Percentiles rank a stretch among this genome's conserved stretches.
phyloP scores from a whole-genome alignment of 371 early-diverging fungal genomes.

The Lichtheimia ramosa region DNA sequence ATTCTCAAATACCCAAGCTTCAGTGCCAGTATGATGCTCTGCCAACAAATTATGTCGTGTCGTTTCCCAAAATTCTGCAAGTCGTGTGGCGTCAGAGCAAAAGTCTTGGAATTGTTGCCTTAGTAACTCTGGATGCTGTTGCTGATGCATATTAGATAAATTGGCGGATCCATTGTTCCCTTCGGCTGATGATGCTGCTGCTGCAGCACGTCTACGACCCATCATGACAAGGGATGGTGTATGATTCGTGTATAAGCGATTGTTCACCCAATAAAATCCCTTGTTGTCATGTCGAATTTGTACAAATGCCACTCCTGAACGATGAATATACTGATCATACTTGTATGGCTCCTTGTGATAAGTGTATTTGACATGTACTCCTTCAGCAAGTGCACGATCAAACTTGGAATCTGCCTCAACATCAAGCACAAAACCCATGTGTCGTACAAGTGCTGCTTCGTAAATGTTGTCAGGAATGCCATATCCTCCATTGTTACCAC shows the following conservation, averaged over 20 bases:
- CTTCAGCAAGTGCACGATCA: constrained; percentile 43
- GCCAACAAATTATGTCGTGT: constrained; percentile 37
- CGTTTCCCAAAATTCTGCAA: constrained; percentile 65
- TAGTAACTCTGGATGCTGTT: constrained; percentile 46
- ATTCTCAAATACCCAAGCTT: constrained; percentile 44
- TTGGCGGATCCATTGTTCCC: not conserved
- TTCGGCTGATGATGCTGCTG: constrained; percentile 10
- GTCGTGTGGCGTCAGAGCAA: constrained; percentile 47
- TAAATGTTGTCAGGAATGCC: constrained; percentile 75
- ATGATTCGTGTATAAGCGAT: constrained; percentile 76
- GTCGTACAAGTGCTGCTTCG: constrained; percentile 79
- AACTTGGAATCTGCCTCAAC: constrained; percentile 85
- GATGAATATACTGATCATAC: constrained; percentile 90
- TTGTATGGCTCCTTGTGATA: constrained; percentile 68
- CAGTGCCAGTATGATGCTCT: constrained; percentile 16
- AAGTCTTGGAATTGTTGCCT: constrained; percentile 56
- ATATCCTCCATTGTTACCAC: constrained; percentile 18
- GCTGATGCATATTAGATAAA: constrained; percentile 22
- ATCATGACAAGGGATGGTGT: constrained; percentile 44
- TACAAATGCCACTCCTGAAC: constrained; percentile 89
- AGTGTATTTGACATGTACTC: constrained; percentile 63
- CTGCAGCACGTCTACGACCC: constrained; percentile 29
- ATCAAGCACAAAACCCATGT: constrained; percentile 89
- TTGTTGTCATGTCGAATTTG: constrained; percentile 74
- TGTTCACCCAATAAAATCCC: constrained; percentile 91